Percentiles rank a stretch among this genome's conserved stretches.
These are phyloP conservation scores for Kazachstania viticola DNA, from an alignment of 805 yeast genomes.

Conservation along the genomic window DNA sequence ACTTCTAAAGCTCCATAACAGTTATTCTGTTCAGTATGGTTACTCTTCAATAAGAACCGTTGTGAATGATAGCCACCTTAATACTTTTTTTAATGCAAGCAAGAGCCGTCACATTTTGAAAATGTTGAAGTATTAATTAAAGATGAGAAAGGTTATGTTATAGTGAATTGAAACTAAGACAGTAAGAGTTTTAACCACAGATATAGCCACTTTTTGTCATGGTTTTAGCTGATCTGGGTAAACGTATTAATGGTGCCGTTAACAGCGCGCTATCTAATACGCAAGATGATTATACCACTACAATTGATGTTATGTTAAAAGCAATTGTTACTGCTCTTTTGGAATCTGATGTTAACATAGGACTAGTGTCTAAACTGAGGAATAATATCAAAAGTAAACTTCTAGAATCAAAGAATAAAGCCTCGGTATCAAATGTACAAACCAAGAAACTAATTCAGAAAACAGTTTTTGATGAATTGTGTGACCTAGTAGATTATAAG, in stretches of 20 bases:
- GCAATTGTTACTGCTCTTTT: conserved; percentile 82
- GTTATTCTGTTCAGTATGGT: no score
- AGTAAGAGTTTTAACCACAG: not conserved
- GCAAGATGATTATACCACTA: conserved; percentile 44
- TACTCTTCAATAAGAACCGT: no score
- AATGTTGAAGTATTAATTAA: not conserved
- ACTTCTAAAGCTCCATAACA: no score
- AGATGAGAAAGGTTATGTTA: not conserved
- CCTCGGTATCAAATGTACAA: conserved; percentile 31
- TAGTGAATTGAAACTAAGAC: not conserved
- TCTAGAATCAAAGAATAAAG: conserved; percentile 31
- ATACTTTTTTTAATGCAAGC: no score
- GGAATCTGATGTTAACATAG: conserved; percentile 89
- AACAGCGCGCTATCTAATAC: conserved; percentile 47
- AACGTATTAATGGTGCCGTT: conserved; percentile 65
- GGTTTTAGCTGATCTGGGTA: conserved; percentile 75
- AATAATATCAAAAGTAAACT: conserved; percentile 54
- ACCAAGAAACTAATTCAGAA: conserved; percentile 77
- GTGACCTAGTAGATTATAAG: conserved; percentile 68
- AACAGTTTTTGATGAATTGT: conserved; percentile 87
- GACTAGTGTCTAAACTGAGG: conserved; percentile 66
- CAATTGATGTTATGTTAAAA: conserved; percentile 64
- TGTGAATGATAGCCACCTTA: no score
- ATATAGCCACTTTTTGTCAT: conserved; percentile 22
- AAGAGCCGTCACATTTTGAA: no score